Conservation (phyloP, 768 basidiomycete species). For the Sistotremastrum niveocremeum region DNA sequence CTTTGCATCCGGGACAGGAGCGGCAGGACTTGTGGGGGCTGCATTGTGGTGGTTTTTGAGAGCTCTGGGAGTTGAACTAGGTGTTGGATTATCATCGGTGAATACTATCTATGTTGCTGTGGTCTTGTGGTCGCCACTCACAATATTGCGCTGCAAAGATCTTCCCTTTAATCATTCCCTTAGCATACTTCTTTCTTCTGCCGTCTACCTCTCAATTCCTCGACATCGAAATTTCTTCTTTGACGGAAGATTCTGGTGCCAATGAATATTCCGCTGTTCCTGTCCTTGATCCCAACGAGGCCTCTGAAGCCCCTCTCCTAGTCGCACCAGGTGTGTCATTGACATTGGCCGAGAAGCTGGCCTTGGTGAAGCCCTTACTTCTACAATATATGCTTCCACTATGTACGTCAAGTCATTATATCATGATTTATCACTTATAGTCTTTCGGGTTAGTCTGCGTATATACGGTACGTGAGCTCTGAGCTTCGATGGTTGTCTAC, state of each 20-base stretch:
- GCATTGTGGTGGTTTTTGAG: conserved; percentile 92
- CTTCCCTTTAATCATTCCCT: conserved; percentile 67
- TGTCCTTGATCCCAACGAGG: conserved; percentile 13
- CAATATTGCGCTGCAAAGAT: conserved; percentile 31
- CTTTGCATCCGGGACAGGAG: conserved; percentile 90
- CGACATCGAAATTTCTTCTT: conserved; percentile 21
- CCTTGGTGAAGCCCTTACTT: conserved; percentile 66
- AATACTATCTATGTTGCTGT: conserved; percentile 13
- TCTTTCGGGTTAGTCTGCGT: conserved; percentile 35
- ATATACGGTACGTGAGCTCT: conserved; percentile 34
- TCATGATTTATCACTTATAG: not conserved
- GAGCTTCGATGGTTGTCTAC: not conserved
- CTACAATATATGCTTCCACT: conserved; percentile 86
- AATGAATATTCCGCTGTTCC: conserved; percentile 25
- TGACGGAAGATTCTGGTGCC: conserved; percentile 24
- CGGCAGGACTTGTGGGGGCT: conserved; percentile 85
- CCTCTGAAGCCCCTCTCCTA: conserved; percentile 6
- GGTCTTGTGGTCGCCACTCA: not conserved
- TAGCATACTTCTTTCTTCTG: conserved; percentile 65
- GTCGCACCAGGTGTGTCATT: conserved; percentile 28
- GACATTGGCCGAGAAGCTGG: conserved; percentile 64
- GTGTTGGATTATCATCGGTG: conserved; percentile 76
- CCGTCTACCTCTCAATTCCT: conserved; percentile 45
- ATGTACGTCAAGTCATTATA: conserved; percentile 36
- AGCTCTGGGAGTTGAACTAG: conserved; percentile 66